These are phyloP conservation scores for Fusarium tupiense DNA, from an alignment of 2,329 filamentous ascomycete species.

Conservation along the genomic window DNA sequence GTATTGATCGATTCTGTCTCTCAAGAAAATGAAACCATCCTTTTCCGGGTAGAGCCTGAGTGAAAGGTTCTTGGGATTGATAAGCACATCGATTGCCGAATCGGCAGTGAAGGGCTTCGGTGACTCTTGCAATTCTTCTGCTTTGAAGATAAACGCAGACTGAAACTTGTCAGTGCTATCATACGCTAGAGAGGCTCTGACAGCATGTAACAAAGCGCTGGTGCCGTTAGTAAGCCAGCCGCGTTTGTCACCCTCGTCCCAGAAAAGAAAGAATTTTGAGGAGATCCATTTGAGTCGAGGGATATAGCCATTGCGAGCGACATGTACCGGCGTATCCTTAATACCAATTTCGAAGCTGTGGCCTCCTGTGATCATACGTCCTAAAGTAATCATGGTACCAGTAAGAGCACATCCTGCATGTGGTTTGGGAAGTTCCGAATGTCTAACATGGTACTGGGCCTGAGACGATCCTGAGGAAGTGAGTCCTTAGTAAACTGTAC, in stretches of 20 bases:
- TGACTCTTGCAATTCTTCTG: background rate
- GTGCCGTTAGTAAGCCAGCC: background rate
- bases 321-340: background rate
- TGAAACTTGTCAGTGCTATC: background rate
- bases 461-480: background rate
- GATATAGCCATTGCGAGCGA: background rate
- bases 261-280: background rate
- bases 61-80: background rate
- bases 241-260: background rate
- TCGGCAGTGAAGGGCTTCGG: fast-evolving
- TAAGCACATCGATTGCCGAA: fast-evolving
- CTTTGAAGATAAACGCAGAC: background rate
- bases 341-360: background rate
- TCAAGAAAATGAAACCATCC: fast-evolving
- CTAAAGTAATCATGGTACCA: background rate
- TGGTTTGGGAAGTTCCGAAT: background rate
- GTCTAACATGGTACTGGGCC: background rate
- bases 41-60: background rate
- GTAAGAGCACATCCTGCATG: background rate
- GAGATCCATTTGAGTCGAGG: background rate
- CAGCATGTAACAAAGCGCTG: background rate
- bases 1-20: background rate
- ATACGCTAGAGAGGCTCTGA: background rate
- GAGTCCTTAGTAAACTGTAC: fast-evolving
- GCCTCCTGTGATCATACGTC: background rate